Evolutionary conservation across 2,329 filamentous ascomycete genomes (phyloP), one percentile per base, ranked within the genome.

Genomic region (Talaromyces sp.): DNA sequence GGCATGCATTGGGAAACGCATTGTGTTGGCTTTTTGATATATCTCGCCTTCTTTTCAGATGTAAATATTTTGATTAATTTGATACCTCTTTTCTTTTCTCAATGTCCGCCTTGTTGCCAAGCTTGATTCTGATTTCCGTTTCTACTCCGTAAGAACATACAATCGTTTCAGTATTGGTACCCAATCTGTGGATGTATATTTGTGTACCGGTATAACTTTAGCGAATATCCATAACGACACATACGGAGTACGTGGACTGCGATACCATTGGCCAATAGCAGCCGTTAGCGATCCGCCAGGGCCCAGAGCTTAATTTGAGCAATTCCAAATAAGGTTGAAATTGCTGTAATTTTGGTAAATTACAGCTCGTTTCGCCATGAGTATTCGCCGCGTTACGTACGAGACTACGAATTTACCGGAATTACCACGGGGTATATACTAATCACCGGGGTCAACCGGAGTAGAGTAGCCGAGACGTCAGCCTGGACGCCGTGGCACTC

Each of bases 321-420:
- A 54, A 60, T 60, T 60, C 40, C 58, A 61, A 49, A 49, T 49
- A 61, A 61, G 38, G 58, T 49, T 61, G 17, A 4, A 22, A 19
- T 8, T 31, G 29, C 8, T 34, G 49, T 34, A 34, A 31, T 19
- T 54, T 34, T 31, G 8, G 17, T 54, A 54, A n/a, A 2, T 31
- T 31, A 47, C 19, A 15, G 34, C 17, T n/a, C 34, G 34, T 13
- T 13, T 36, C 5, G 15, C 34, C 11, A n/a, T n/a, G n/a, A n/a
- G n/a, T n/a, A n/a, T n/a, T n/a, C n/a, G 34, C 45, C 13, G 10
- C 45, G 11, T 47, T 8, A 15, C 47, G 6, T 29, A 29, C 25
- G 25, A n/a, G 22, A 49, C 19, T 11, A 15, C 13, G 17, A 51
- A 31, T n/a, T 53, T 29, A 29, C 25, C 27, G 49, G 22, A 27